Conservation (phyloP, 768 basidiomycete genomes). For the Mycena maculata region DNA sequence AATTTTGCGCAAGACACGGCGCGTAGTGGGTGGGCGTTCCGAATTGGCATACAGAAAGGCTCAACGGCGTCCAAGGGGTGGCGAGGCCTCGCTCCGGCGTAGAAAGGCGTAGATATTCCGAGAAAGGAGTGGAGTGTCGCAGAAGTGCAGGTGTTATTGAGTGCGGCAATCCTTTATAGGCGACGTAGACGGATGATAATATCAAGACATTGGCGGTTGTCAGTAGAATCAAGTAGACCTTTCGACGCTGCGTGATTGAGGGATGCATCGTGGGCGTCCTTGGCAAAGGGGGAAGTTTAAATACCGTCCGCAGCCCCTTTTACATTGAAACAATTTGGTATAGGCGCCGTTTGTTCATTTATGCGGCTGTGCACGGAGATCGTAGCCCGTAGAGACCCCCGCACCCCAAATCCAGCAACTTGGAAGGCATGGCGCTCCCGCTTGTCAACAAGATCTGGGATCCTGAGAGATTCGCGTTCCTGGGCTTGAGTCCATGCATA, state of each 20-base stretch:
- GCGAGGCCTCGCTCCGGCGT: not conserved
- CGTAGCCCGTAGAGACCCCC: too few species aligned
- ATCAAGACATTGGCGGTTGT: not conserved
- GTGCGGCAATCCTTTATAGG: constrained; percentile 4
- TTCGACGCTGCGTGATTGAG: not conserved
- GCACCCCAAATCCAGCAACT: too few species aligned
- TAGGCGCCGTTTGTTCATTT: too few species aligned
- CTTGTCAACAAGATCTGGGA: too few species aligned
- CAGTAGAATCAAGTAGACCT: not conserved
- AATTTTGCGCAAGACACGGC: constrained; percentile 18
- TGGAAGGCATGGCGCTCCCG: too few species aligned
- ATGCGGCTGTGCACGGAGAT: too few species aligned
- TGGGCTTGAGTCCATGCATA: too few species aligned
- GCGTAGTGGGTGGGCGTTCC: constrained; percentile 29
- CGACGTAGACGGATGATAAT: constrained; percentile 1
- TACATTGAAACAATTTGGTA: too few species aligned
- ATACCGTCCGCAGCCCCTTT: too few species aligned
- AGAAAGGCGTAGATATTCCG: constrained; percentile 1
- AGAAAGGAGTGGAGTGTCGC: not conserved
- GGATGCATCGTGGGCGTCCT: too few species aligned
- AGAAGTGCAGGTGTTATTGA: not conserved
- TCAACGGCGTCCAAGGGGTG: constrained; percentile 22
- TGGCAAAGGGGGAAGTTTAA: too few species aligned
- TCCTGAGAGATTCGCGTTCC: too few species aligned
- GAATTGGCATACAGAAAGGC: constrained; percentile 17